These are phyloP conservation scores for Sicyos edulis DNA, from an alignment of 306 rosid species.

Conservation along the genomic window DNA sequence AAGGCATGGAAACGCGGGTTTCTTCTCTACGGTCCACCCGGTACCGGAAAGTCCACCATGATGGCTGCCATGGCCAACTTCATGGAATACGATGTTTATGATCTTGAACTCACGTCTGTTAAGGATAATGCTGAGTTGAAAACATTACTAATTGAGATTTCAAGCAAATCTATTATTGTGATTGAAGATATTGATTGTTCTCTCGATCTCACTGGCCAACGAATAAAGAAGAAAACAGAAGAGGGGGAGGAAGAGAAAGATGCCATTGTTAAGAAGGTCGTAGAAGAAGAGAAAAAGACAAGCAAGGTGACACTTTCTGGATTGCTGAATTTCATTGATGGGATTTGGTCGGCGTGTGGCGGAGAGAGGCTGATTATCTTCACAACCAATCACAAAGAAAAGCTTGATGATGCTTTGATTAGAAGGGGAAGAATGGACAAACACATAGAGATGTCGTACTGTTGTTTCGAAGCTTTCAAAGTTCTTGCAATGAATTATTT, in stretches of 20 bases:
- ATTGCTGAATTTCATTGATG: slow-evolving; percentile 30
- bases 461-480: too few relatives aligned
- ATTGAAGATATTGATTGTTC: slow-evolving; percentile 74
- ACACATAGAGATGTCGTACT: too few relatives aligned
- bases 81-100: too few relatives aligned
- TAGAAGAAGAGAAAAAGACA: slow-evolving; percentile 26
- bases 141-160: slow-evolving; percentile 36
- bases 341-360: too few relatives aligned
- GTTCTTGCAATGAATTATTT: too few relatives aligned
- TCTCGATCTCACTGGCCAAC: slow-evolving; percentile 54
- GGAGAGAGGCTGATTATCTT: too few relatives aligned
- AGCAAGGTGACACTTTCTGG: slow-evolving; percentile 27
- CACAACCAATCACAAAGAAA: too few relatives aligned
- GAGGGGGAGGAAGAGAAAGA: background rate
- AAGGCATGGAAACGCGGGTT: slow-evolving; percentile 70
- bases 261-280: too few relatives aligned
- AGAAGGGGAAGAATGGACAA: too few relatives aligned
- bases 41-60: slow-evolving; percentile 63
- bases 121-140: slow-evolving; percentile 49
- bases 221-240: slow-evolving; percentile 36
- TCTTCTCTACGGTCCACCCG: slow-evolving; percentile 58
- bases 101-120: slow-evolving; percentile 46
- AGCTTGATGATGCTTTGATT: too few relatives aligned
- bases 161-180: slow-evolving; percentile 41
- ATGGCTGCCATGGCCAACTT: slow-evolving; percentile 58